Base-by-base conservation (phyloP, 2,329 filamentous ascomycete genomes). In the Knoxdaviesia proteae region DNA sequence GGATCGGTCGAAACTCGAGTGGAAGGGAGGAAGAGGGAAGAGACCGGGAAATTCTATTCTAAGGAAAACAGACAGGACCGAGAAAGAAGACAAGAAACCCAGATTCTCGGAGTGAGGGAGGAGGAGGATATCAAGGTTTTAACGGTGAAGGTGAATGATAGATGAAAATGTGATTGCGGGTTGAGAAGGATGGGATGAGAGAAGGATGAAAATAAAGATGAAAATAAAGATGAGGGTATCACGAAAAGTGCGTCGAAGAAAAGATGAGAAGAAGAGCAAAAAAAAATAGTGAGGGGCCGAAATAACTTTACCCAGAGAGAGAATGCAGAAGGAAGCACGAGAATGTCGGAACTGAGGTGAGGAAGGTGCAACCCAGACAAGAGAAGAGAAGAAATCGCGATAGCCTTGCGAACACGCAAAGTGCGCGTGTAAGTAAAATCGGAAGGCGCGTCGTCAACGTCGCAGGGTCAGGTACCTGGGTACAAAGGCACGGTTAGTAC, bases 201-300 rank as follows among this genome's bases (percentile, higher is more conserved):
- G 34, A 36, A 5, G n/a, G 32, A 34, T 31, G 34, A 34, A 36
- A 45, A 36, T 33, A 30, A 30, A 39, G 20, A 41, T 10, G n/a
- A 39, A 31, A 32, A 36, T 10, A 41, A 20, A 41, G 39, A 38
- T 32, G 34, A 5, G n/a, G 32, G 32, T 31, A 34, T 31, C 32
- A 45, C 32, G 35, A 30, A 30, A 39, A n/a, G 39, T 10, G n/a
- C 36, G 11, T 32, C 30, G 9, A 41, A 20, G 40, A 6, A 32
- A n/a, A 30, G 29, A 39, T 38, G 43, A 39, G 39, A 48, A 41
- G 34, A 32, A 42, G 41, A 42, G 20, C 30, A 41, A 32, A 39
- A 41, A 44, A 41, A 43, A 38, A 40, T 42, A 20, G 20, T 20
- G 20, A 20, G 20, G 20, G 20, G 20, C 20, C 20, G 20, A 20